Evolutionary conservation across 495 filamentous ascomycete species (phyloP).

Genomic region (Neurospora intermedia): DNA sequence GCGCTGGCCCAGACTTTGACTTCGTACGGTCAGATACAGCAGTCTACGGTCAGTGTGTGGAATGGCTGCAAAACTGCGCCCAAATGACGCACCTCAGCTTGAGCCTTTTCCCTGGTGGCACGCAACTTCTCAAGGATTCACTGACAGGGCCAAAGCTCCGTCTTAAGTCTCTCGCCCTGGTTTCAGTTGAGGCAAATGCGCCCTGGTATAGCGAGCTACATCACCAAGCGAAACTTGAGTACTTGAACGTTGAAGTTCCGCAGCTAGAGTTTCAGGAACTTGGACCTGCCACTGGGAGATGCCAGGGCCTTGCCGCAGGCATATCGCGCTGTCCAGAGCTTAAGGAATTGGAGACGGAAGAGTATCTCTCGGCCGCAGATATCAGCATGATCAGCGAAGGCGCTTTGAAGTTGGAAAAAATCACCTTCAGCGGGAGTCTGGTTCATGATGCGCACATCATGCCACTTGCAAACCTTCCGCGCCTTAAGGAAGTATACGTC

Average conservation of each 20-base stretch:
- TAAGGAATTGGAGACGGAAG: conserved; percentile 16
- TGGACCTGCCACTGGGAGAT: not conserved
- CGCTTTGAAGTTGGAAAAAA: conserved; percentile 41
- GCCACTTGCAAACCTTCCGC: conserved; percentile 24
- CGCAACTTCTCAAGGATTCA: conserved; percentile 42
- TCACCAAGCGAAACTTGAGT: conserved; percentile 14
- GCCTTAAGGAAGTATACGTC: conserved; percentile 37
- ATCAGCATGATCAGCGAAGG: conserved; percentile 11
- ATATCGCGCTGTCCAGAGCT: conserved; percentile 29
- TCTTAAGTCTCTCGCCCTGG: conserved; percentile 16
- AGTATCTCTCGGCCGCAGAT: conserved; percentile 7
- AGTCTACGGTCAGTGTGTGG: conserved; percentile 39
- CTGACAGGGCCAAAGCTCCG: conserved; percentile 24
- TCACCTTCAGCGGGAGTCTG: conserved; percentile 45
- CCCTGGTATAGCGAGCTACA: conserved; percentile 15
- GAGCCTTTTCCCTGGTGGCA: conserved; percentile 36
- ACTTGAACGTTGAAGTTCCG: conserved; percentile 37
- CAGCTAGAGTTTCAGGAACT: conserved; percentile 39
- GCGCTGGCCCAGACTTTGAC: conserved; percentile 6
- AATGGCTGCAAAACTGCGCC: conserved; percentile 47
- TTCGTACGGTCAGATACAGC: not conserved
- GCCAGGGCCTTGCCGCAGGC: conserved; percentile 31
- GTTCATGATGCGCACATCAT: conserved; percentile 39
- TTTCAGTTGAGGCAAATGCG: conserved; percentile 5
- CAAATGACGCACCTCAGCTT: conserved; percentile 42